phyloP scores from a whole-genome alignment of 495 filamentous ascomycete genomes.

The Tuber aestivum region DNA sequence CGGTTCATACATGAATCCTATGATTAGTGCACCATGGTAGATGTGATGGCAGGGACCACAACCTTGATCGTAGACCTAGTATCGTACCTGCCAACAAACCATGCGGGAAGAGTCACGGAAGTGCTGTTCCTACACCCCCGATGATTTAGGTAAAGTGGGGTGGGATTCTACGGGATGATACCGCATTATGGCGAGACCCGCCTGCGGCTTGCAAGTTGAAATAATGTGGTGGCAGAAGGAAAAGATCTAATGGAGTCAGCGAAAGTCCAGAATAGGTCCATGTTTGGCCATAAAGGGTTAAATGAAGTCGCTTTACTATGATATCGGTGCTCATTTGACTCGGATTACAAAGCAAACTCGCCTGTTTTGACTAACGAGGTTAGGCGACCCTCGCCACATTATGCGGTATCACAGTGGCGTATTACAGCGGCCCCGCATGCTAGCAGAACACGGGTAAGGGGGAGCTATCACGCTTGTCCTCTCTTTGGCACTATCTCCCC shows the following conservation, averaged over 20 bases:
- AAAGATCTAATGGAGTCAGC: not conserved
- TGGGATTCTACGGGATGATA: not conserved
- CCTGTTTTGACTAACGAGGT: not conserved
- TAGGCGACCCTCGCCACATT: not conserved
- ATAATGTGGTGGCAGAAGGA: not conserved
- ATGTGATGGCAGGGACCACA: not conserved
- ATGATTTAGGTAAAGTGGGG: not conserved
- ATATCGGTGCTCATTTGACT: too few species aligned
- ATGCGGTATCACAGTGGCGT: not conserved
- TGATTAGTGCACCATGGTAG: not conserved
- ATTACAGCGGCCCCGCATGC: not conserved
- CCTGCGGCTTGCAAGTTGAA: not conserved
- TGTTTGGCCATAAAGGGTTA: not conserved
- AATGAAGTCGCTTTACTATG: not conserved
- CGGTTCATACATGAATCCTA: not conserved
- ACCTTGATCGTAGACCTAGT: not conserved
- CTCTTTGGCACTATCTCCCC: not conserved
- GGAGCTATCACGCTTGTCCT: not conserved
- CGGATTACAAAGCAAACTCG: not conserved
- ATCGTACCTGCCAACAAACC: not conserved
- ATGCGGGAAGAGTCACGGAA: not conserved
- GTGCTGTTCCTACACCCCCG: not conserved
- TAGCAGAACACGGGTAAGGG: not conserved
- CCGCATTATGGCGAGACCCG: not conserved
- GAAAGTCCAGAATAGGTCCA: not conserved